Evolutionary conservation across 2,329 filamentous ascomycete species (phyloP).

Genomic region (Scedosporium minutisporum): DNA sequence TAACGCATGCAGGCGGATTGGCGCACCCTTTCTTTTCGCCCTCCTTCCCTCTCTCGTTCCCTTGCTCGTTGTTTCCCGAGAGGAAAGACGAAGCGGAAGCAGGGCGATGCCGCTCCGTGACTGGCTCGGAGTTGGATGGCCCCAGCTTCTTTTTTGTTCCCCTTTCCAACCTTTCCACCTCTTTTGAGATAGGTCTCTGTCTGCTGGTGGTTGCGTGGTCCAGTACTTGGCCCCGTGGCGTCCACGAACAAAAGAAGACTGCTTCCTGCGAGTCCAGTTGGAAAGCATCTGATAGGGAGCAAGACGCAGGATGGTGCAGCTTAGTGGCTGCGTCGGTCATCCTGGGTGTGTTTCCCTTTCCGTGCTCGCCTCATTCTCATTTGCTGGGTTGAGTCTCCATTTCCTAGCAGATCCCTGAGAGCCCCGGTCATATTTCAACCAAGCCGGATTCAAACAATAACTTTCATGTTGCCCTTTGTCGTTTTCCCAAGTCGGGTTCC

Average conservation of each 20-base stretch:
- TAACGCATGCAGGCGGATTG: background rate
- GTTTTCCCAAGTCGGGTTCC: too few relatives aligned
- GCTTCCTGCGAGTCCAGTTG: too few relatives aligned
- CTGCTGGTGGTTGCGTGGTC: too few relatives aligned
- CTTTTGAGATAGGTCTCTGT: too few relatives aligned
- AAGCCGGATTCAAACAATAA: too few relatives aligned
- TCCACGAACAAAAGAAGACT: too few relatives aligned
- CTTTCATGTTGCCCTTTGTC: too few relatives aligned
- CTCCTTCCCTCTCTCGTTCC: background rate
- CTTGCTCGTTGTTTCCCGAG: background rate
- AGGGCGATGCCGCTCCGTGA: background rate
- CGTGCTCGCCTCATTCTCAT: background rate
- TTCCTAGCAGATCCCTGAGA: too few relatives aligned
- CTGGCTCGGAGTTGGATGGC: background rate
- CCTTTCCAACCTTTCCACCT: too few relatives aligned
- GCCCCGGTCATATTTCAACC: too few relatives aligned
- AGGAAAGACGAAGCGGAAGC: background rate
- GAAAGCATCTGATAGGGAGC: background rate
- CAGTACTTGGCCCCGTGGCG: too few relatives aligned
- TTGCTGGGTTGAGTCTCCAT: background rate
- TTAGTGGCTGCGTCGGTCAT: background rate
- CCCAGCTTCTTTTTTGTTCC: background rate
- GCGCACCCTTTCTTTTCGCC: background rate
- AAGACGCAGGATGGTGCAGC: background rate
- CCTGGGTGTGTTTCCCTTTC: background rate